These are phyloP conservation scores for Fusarium papillatum DNA, from an alignment of 2,329 filamentous ascomycete species.

Conservation along the genomic window DNA sequence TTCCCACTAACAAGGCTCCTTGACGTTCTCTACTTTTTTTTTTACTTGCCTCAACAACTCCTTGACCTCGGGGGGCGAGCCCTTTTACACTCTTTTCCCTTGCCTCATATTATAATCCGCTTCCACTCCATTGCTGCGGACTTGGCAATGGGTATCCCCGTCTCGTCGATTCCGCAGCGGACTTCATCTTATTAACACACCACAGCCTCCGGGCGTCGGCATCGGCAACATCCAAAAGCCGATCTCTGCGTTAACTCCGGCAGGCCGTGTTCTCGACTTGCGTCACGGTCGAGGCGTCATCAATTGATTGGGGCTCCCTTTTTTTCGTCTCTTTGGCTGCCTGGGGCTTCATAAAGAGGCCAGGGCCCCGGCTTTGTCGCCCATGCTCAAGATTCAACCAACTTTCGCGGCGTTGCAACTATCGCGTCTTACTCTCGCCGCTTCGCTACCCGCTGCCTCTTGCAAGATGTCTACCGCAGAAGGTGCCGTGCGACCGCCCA, in stretches of 20 bases:
- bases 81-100: background rate
- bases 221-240: conserved; percentile 40
- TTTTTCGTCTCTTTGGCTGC: conserved; percentile 15
- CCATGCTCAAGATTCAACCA: conserved; percentile 61
- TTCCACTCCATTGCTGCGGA: conserved; percentile 6
- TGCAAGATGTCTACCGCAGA: conserved; percentile 52
- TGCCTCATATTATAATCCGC: background rate
- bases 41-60: conserved; percentile 10
- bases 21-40: conserved; percentile 1
- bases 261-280: conserved; percentile 10
- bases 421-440: conserved; percentile 54
- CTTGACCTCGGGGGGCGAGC: background rate
- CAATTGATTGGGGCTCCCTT: conserved; percentile 29
- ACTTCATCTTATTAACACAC: conserved; percentile 22
- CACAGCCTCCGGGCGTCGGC: conserved; percentile 24
- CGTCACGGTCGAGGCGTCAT: conserved; percentile 43
- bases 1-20: conserved; percentile 4
- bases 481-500: conserved; percentile 42
- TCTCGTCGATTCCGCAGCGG: conserved; percentile 28
- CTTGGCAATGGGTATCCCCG: conserved; percentile 31
- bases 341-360: conserved; percentile 42
- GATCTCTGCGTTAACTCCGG: conserved; percentile 44
- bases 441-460: conserved; percentile 42
- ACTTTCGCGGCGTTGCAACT: conserved; percentile 55
- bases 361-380: conserved; percentile 21